phyloP scores from a whole-genome alignment of 257 asterid species.

The Penstemon davidsonii region DNA sequence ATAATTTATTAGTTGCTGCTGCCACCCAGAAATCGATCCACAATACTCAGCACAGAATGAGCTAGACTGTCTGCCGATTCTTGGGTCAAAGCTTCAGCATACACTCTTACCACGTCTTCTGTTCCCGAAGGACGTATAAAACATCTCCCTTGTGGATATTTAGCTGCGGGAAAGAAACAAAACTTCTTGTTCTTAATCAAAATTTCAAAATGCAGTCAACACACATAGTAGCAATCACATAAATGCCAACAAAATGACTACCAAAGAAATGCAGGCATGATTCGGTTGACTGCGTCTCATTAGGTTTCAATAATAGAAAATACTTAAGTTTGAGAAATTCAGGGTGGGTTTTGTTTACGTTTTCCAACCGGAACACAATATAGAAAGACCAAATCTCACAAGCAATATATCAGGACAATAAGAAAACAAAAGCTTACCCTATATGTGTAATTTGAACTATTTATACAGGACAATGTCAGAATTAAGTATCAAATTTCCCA shows the following conservation, averaged over 20 bases:
- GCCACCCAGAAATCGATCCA: constrained; percentile 60
- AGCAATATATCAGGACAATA: too few relatives aligned
- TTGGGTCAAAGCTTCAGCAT: constrained; percentile 80
- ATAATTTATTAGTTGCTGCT: constrained; percentile 25
- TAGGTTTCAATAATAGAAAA: too few relatives aligned
- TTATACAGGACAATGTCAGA: neutral
- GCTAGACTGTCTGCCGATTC: constrained; percentile 78
- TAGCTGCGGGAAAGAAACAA: constrained; percentile 43
- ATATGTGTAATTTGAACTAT: too few relatives aligned
- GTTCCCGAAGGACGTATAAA: constrained; percentile 95
- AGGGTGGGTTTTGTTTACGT: neutral
- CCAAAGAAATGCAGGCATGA: neutral
- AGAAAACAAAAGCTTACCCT: too few relatives aligned
- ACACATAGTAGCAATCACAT: neutral
- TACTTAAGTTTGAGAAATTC: too few relatives aligned
- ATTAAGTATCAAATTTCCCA: neutral
- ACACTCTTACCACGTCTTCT: constrained; percentile 90
- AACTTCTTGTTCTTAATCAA: constrained; percentile 1
- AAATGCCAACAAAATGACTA: neutral
- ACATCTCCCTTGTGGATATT: constrained; percentile 72
- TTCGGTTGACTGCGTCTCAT: neutral
- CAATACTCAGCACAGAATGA: constrained; percentile 62
- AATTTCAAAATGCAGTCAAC: neutral
- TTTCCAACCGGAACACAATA: neutral
- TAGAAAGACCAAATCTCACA: too few relatives aligned